Base-by-base conservation (phyloP, 331 rosid genomes). In the Rhamnella rubrinervis region DNA sequence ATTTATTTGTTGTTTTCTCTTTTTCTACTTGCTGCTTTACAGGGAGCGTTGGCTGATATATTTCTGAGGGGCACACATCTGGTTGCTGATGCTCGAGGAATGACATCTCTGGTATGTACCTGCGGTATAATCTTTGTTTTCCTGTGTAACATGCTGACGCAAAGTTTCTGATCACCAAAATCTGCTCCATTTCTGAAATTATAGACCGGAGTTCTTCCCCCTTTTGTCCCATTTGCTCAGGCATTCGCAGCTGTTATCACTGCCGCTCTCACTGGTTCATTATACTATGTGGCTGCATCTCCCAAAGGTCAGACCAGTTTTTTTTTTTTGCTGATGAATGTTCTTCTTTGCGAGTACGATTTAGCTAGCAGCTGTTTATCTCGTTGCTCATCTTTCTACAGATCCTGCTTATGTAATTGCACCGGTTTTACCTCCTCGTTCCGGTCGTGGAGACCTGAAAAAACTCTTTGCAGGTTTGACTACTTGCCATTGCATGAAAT, bases 181-280 rank as follows among this genome's bases (percentile, higher is more conserved):
- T 69, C 67, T 7, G 16, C 61, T 62, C 13, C 5, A 15, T 72
- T 70, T 72, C 49, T 65, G 71, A 28, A 58, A 80, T 55, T 82
- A 75, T 59, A 91, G 97, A 84, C 96, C 2, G 98, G 98, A 52
- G 85, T 93, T 67, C 80, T 91, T 63, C 98, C 98, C 75, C 91
- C 97, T 31, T 84, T 87, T 81, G 97, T 88, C 50, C 98, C 98
- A 55, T 93, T 93, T 90, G 98, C 98, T 72, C 98, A 93, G 75
- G 96, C 96, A 47, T 91, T 91, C 84, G 97, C 98, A 35, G 98
- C 98, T 46, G 96, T 93, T 11, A 85, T 93, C 53, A 91, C 97
- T 2, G 98, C 98, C 65, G 83, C 85, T 50, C 91, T 93, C n/a
- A 93, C 97, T 8, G 96, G 97, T 73, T 93, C 97, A 72, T 82